These are phyloP conservation scores for Psilocybe cyanescens DNA, from an alignment of 768 basidiomycete species.

Conservation along the genomic window DNA sequence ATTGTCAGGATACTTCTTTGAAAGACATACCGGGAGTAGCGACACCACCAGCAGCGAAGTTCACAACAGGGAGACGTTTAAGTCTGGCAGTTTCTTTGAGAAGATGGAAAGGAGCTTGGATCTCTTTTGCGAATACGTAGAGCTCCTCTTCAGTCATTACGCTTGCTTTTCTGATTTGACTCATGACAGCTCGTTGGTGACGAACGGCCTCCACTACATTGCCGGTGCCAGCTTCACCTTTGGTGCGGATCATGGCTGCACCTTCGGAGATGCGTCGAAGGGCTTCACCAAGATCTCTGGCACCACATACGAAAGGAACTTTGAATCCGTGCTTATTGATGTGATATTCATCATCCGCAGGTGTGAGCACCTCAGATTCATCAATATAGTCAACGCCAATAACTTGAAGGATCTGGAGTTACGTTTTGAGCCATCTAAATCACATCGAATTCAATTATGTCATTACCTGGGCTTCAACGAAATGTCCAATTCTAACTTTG, in stretches of 20 bases:
- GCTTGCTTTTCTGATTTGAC: constrained; percentile 83
- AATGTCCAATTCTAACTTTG: constrained; percentile 95
- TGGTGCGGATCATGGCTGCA: constrained; percentile 98
- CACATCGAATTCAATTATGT: not conserved
- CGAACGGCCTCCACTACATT: constrained; percentile 95
- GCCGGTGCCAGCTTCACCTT: constrained; percentile 90
- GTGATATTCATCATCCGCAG: constrained; percentile 95
- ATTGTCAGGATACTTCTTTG: not conserved
- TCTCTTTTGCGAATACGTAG: constrained; percentile 90
- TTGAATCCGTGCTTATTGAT: constrained; percentile 98
- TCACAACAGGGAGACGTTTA: constrained; percentile 93
- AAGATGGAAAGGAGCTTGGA: constrained; percentile 92
- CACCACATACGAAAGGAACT: constrained; percentile 95
- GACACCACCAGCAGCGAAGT: constrained; percentile 94
- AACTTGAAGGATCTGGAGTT: constrained; percentile 81
- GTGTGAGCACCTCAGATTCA: constrained; percentile 93
- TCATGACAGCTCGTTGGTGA: constrained; percentile 82
- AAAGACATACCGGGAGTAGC: constrained; percentile 77
- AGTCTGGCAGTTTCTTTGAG: constrained; percentile 95
- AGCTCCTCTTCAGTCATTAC: constrained; percentile 96
- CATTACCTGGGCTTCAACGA: constrained; percentile 91
- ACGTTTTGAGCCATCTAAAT: constrained; percentile 2
- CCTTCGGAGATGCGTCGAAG: constrained; percentile 96
- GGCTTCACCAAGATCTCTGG: constrained; percentile 94
- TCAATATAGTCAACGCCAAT: constrained; percentile 97